Evolutionary conservation across 2,329 filamentous ascomycete species (phyloP).

Genomic region (Emmonsiellopsis sp.): DNA sequence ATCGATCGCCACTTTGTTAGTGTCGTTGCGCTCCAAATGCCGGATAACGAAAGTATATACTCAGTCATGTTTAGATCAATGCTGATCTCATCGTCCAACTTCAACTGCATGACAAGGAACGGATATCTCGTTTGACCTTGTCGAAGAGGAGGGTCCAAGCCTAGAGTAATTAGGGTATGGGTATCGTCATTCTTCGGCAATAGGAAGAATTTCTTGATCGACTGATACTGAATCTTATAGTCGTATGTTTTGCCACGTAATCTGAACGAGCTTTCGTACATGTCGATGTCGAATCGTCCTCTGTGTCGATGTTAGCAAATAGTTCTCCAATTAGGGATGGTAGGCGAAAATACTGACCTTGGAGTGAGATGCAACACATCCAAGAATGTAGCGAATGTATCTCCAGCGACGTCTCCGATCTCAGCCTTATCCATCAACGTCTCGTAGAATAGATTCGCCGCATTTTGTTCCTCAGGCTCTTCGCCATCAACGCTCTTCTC

Average conservation of each 20-base stretch:
- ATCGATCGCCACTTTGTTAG: background rate
- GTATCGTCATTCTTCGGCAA: slow-evolving; percentile 97
- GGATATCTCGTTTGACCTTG: slow-evolving; percentile 97
- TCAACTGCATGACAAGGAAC: slow-evolving; percentile 98
- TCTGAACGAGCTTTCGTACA: slow-evolving; percentile 97
- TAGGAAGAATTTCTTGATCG: slow-evolving; percentile 98
- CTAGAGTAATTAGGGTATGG: slow-evolving; percentile 89
- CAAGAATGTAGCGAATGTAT: slow-evolving; percentile 94
- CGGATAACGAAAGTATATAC: slow-evolving; percentile 20
- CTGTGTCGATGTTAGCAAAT: slow-evolving; percentile 38
- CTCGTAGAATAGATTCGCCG: slow-evolving; percentile 95
- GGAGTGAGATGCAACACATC: slow-evolving; percentile 96
- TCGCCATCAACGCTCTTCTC: slow-evolving; percentile 51
- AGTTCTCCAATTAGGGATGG: background rate
- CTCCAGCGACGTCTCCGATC: slow-evolving; percentile 97
- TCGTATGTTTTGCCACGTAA: slow-evolving; percentile 98
- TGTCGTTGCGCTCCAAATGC: background rate
- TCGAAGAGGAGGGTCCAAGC: slow-evolving; percentile 85
- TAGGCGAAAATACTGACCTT: slow-evolving; percentile 47
- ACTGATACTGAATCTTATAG: slow-evolving; percentile 98
- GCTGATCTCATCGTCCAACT: slow-evolving; percentile 93
- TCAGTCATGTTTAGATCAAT: slow-evolving; percentile 95
- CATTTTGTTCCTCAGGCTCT: slow-evolving; percentile 70
- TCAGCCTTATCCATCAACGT: slow-evolving; percentile 97
- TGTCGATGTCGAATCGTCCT: slow-evolving; percentile 98